Conservation (phyloP, 305 asterid genomes). For the Fraxinus greggii region DNA sequence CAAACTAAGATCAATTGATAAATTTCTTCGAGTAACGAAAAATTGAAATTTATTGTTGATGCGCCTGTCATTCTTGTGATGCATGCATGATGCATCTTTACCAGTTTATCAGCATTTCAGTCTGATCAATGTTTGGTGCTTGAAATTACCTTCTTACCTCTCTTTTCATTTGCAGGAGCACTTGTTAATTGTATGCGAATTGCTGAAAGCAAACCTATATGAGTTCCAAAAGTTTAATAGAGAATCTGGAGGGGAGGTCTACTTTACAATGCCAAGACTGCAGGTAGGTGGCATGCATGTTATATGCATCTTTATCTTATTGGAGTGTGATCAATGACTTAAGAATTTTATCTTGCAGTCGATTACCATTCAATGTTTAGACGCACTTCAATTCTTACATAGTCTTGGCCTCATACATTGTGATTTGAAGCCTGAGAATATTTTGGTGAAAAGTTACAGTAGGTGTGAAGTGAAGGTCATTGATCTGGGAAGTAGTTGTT, state of each 20-base stretch:
- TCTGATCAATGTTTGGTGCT: constrained; percentile 19
- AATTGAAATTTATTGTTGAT: not conserved
- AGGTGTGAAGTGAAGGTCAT: constrained; percentile 99
- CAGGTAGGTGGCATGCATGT: constrained; percentile 58
- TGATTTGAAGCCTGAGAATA: constrained; percentile 98
- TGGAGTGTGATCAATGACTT: constrained; percentile 21
- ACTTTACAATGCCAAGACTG: constrained; percentile 98
- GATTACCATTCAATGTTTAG: constrained; percentile 94
- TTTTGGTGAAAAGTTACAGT: constrained; percentile 98
- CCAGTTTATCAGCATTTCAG: not conserved
- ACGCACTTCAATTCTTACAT: constrained; percentile 90
- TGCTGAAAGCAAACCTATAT: constrained; percentile 92
- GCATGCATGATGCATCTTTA: not conserved
- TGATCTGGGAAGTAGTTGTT: constrained; percentile 97
- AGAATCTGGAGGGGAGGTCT: constrained; percentile 99
- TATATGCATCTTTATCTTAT: constrained; percentile 14
- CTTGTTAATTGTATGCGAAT: constrained; percentile 89
- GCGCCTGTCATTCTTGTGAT: not conserved
- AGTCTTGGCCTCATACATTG: constrained; percentile 97
- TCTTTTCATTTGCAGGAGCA: constrained; percentile 69
- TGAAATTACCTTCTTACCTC: constrained; percentile 8
- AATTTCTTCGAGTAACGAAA: not conserved
- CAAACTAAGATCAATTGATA: not conserved
- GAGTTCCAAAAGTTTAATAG: constrained; percentile 95
- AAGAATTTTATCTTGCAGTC: constrained; percentile 54